Percentiles rank a stretch among this genome's conserved stretches.
Conservation (phyloP, 257 asterid genomes). For the Nicotiana tabacum region DNA sequence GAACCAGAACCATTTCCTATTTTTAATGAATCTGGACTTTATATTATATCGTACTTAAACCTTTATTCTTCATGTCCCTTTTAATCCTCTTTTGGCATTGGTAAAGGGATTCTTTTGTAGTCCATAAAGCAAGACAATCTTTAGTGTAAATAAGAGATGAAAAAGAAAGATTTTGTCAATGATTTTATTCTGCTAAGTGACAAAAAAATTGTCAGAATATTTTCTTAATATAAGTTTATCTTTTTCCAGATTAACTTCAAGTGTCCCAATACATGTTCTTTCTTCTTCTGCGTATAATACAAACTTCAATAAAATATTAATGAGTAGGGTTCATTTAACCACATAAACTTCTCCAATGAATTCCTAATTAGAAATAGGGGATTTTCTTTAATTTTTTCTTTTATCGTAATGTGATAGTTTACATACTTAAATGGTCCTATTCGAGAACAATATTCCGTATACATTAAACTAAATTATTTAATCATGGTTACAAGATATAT, state of each 20-base stretch:
- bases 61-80: background rate
- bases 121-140: background rate
- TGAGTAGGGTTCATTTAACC: background rate
- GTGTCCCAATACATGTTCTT: background rate
- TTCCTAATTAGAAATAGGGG: no score
- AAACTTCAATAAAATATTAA: background rate
- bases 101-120: background rate
- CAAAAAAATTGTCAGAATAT: background rate
- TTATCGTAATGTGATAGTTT: no score
- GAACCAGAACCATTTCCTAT: background rate
- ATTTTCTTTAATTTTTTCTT: no score
- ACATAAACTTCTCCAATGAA: no score
- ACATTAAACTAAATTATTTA: no score
- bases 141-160: background rate
- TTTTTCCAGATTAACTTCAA: background rate
- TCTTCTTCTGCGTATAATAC: background rate
- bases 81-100: background rate
- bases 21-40: background rate
- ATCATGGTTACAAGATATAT: no score
- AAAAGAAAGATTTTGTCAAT: background rate
- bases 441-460: no score
- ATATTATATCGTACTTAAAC: background rate
- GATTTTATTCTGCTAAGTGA: background rate
- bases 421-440: no score
- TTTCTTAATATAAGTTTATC: background rate